A percentile compares a stretch with the other conserved stretches of the same genome.
These are phyloP conservation scores for Ophiognomonia clavigignenti-juglandacearum DNA, from an alignment of 2,329 filamentous ascomycete genomes.

Conservation along the genomic window DNA sequence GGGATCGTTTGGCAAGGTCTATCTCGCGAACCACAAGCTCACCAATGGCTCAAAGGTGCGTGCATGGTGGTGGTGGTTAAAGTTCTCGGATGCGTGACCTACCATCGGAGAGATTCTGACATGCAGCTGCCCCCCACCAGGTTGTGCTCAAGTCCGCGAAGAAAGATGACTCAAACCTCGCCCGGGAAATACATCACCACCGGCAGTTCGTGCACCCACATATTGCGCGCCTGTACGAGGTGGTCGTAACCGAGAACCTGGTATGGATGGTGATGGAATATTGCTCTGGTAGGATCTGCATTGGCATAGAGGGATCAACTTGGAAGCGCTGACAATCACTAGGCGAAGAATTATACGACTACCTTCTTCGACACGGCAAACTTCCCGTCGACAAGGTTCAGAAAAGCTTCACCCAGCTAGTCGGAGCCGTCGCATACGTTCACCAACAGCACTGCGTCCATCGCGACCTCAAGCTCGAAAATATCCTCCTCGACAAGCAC, in stretches of 20 bases:
- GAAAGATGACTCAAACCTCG: conserved; percentile 91
- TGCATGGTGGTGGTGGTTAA: no score
- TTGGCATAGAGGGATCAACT: conserved; percentile 8
- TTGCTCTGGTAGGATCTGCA: conserved; percentile 65
- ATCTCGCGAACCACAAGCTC: conserved; percentile 91
- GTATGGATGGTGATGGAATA: conserved; percentile 98
- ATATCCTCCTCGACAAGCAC: conserved; percentile 91
- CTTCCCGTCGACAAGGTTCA: conserved; percentile 83
- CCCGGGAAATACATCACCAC: conserved; percentile 96
- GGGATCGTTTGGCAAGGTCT: conserved; percentile 97
- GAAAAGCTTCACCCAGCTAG: conserved; percentile 91
- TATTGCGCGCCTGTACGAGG: conserved; percentile 94
- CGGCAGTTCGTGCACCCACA: conserved; percentile 97
- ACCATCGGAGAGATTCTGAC: not conserved
- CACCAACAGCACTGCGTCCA: conserved; percentile 95
- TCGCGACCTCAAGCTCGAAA: conserved; percentile 93
- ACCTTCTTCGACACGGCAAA: conserved; percentile 81
- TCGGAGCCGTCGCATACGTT: conserved; percentile 91
- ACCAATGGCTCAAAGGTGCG: conserved; percentile 93
- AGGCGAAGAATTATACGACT: conserved; percentile 97
- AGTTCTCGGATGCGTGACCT: no score
- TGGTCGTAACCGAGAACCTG: conserved; percentile 90
- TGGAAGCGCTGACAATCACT: conserved; percentile 24
- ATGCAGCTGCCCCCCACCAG: conserved; percentile 44
- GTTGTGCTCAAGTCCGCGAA: conserved; percentile 98